Base-by-base conservation (phyloP, 2,329 filamentous ascomycete genomes). In the Cladobotryum protrusum region DNA sequence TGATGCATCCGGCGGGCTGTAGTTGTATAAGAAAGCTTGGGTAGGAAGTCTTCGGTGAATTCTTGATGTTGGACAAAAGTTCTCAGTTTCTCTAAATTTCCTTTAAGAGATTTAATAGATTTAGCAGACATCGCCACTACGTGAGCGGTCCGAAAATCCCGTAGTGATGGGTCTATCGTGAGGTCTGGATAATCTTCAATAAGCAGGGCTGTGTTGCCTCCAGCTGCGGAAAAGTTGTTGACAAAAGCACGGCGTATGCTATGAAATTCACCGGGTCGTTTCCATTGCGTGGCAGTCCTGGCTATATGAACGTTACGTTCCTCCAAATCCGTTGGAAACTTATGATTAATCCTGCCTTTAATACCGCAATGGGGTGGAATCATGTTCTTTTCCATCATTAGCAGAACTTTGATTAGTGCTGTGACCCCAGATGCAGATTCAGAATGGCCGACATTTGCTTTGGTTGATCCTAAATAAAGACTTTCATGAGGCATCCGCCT, bases 141-240 rank as follows among this genome's bases (percentile, higher is more conserved):
- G 17, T 41, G 37, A 15, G 9, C 17, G 9, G 37, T 15, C 15
- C 37, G 13, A 9, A 17, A 17, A 18, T 41, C 37, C 33, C n/a
- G 11, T 9, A 35, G 33, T 2, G 33, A 14, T 14, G 11, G 11
- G n/a, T 35, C 33, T 2, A 11, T 14, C 11, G 33, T 11, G 11
- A 15, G 13, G 13, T 4, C 15, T 3, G 78, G 75, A 1, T 74
- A 72, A 5, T 78, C 72, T 58, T 87, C 80, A 1, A 88, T 57
- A 14, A 87, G 62, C 35, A 87, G 61, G n/a, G 82, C 81, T 1
- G 83, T 86, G 64, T 89, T 89, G 12, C 85, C 85, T 57, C 85
- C 85, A 40, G 84, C 83, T 9, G 85, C 85, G 54, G 78, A 79
- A 60, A 86, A 87, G 67, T 86, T 86, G 66, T 88, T 87, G 54